phyloP scores from a whole-genome alignment of 306 rosid species.

The Cucumis hystrix region DNA sequence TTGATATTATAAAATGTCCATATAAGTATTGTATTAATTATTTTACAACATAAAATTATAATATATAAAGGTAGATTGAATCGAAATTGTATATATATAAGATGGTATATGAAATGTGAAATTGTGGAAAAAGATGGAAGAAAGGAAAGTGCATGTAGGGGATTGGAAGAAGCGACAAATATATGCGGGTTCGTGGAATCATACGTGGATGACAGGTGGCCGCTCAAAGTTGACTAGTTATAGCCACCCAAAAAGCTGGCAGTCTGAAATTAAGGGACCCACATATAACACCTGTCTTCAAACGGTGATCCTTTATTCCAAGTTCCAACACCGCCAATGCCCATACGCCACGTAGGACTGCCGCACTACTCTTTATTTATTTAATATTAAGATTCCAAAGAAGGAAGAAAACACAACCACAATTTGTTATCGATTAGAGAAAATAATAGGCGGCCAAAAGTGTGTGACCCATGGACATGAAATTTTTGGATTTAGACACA shows the following conservation, averaged over 20 bases:
- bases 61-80: no score
- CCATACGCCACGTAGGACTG: not conserved
- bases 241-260: not conserved
- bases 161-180: not conserved
- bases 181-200: not conserved
- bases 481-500: no score
- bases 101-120: no score
- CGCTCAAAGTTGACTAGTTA: not conserved
- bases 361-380: not conserved
- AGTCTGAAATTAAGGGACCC: not conserved
- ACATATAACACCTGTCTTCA: not conserved
- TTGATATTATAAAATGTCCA: no score
- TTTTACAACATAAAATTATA: no score
- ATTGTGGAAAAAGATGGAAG: no score
- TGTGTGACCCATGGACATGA: no score
- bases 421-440: not conserved
- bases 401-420: not conserved
- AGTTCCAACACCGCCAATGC: not conserved
- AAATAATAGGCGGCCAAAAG: no score
- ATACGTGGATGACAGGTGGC: not conserved
- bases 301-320: not conserved
- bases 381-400: not conserved
- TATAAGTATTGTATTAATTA: no score
- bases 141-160: not conserved
- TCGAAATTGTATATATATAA: no score